phyloP scores from a whole-genome alignment of 2,329 filamentous ascomycete genomes.

The Beauveria asiatica region DNA sequence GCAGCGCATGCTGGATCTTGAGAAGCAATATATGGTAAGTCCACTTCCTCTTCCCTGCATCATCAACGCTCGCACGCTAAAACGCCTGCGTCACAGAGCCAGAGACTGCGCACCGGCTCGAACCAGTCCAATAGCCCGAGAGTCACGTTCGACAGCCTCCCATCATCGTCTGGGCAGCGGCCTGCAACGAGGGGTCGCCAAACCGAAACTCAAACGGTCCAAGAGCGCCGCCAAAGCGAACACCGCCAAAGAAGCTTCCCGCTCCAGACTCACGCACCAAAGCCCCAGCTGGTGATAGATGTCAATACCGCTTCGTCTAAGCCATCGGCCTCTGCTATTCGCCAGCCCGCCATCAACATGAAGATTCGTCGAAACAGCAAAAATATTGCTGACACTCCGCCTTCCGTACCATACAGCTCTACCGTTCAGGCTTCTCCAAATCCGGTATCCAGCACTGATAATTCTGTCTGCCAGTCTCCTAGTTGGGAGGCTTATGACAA shows the following conservation, averaged over 20 bases:
- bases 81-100: not conserved
- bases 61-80: not conserved
- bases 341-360: not conserved
- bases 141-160: not conserved
- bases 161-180: not conserved
- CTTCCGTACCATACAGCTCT: slow-evolving; percentile 10
- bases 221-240: slow-evolving; percentile 4
- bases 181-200: not conserved
- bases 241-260: slow-evolving; percentile 6
- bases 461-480: slow-evolving; percentile 50
- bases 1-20: slow-evolving; percentile 51
- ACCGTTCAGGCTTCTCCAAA: slow-evolving; percentile 2
- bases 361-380: slow-evolving; percentile 2
- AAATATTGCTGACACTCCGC: not conserved
- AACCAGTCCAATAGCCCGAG: not conserved
- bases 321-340: not conserved
- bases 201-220: not conserved
- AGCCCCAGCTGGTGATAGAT: slow-evolving; percentile 8
- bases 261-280: slow-evolving; percentile 1
- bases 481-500: slow-evolving; percentile 52
- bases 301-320: not conserved
- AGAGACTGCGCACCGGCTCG: slow-evolving; percentile 7
- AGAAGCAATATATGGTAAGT: slow-evolving; percentile 49
- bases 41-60: not conserved
- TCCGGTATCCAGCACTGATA: slow-evolving; percentile 14